These are phyloP conservation scores for Phytophthora pini DNA, from an alignment of 352 stramenopile species.

Conservation along the genomic window DNA sequence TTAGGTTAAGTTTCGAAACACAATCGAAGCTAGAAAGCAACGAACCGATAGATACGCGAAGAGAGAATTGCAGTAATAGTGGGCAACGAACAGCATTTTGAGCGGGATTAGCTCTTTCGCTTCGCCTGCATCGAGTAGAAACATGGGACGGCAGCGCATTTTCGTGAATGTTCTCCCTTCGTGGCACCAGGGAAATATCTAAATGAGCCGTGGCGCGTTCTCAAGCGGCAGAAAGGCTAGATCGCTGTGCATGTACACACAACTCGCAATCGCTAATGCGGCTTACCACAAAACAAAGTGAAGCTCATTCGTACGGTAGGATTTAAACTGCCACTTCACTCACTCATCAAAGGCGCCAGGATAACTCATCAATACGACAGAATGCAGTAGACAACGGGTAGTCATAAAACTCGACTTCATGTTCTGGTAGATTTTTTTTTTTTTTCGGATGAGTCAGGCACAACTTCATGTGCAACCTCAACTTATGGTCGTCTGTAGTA, in stretches of 20 bases:
- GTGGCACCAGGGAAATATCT: background rate
- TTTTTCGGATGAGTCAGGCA: too few relatives aligned
- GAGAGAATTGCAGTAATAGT: conserved; percentile 35
- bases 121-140: conserved; percentile 34
- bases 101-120: conserved; percentile 29
- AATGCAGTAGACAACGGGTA: background rate
- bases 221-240: too few relatives aligned
- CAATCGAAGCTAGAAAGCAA: background rate
- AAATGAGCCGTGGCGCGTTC: conserved; percentile 4
- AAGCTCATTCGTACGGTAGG: conserved; percentile 3
- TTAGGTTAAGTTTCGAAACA: background rate
- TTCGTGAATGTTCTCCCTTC: background rate
- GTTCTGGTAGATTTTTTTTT: too few relatives aligned
- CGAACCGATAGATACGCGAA: conserved; percentile 34
- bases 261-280: background rate
- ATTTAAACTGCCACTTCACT: conserved; percentile 18
- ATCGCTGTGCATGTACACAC: background rate
- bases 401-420: background rate
- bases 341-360: conserved; percentile 13
- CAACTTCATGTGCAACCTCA: too few relatives aligned
- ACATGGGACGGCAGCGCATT: conserved; percentile 28
- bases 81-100: conserved; percentile 28
- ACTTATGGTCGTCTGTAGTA: too few relatives aligned
- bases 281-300: background rate
- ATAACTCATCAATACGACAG: background rate